Percentiles rank a stretch among this genome's conserved stretches.
These are phyloP conservation scores for Septoria petroselini DNA, from an alignment of 2,329 filamentous ascomycete species.

Conservation along the genomic window DNA sequence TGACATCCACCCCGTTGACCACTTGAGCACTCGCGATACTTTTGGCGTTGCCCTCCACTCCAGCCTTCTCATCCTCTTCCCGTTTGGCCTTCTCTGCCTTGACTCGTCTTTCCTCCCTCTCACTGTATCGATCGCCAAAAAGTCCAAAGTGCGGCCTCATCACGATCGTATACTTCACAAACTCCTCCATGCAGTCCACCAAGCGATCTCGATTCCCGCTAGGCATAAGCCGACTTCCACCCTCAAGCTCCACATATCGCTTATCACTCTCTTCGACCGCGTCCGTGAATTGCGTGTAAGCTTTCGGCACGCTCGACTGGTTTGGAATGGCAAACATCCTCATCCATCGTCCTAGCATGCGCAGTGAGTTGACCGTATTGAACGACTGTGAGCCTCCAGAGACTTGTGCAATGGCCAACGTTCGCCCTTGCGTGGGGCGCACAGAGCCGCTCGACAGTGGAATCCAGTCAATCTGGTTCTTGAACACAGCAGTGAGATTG, in stretches of 20 bases:
- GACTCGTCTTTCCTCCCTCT: constrained; percentile 37
- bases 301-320: constrained; percentile 61
- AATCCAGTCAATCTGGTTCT: constrained; percentile 70
- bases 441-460: constrained; percentile 60
- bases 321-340: constrained; percentile 55
- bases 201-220: constrained; percentile 31
- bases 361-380: constrained; percentile 64
- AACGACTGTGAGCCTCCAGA: constrained; percentile 64
- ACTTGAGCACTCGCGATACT: neutral
- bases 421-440: constrained; percentile 64
- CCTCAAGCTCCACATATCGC: constrained; percentile 27
- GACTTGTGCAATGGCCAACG: constrained; percentile 61
- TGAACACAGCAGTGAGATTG: constrained; percentile 64
- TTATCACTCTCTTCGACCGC: constrained; percentile 37
- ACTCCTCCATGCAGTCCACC: constrained; percentile 59
- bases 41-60: neutral
- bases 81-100: neutral
- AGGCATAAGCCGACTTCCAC: constrained; percentile 30
- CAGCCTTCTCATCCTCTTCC: neutral
- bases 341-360: constrained; percentile 62
- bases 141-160: constrained; percentile 61
- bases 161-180: constrained; percentile 65
- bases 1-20: neutral
- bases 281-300: constrained; percentile 60
- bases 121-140: constrained; percentile 62